Conservation (phyloP, 2,329 filamentous ascomycete species). For the Fusarium illudens region DNA sequence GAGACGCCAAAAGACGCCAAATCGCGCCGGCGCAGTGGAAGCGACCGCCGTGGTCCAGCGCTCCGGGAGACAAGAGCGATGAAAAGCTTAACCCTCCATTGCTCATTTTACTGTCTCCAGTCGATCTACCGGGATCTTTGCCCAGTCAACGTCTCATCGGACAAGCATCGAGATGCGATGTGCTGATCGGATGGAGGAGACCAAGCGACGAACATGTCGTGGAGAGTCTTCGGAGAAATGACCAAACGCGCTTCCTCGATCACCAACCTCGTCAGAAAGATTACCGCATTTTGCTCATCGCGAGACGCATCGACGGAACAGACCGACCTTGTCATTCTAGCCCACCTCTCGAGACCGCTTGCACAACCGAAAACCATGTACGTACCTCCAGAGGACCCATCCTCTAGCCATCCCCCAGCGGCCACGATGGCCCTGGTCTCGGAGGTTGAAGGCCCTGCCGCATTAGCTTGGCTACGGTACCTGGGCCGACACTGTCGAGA, state of each 20-base stretch:
- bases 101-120: constrained; percentile 37
- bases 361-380: constrained; percentile 7
- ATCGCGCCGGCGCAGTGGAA: constrained; percentile 27
- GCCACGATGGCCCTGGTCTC: constrained; percentile 34
- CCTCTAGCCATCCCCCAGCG: constrained; percentile 23
- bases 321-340: background rate
- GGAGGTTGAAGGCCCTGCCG: constrained; percentile 34
- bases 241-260: background rate
- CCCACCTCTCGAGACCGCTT: constrained; percentile 4
- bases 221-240: constrained; percentile 15
- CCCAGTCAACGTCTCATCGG: constrained; percentile 16
- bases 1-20: constrained; percentile 19
- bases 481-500: constrained; percentile 30
- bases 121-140: constrained; percentile 26
- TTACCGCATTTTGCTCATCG: background rate
- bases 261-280: background rate
- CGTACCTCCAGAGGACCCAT: constrained; percentile 15
- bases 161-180: constrained; percentile 25
- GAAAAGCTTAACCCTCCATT: constrained; percentile 32
- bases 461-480: constrained; percentile 37
- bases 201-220: constrained; percentile 10
- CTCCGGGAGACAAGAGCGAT: constrained; percentile 27
- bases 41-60: constrained; percentile 28
- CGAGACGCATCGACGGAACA: constrained; percentile 2
- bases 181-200: constrained; percentile 12